Evolutionary conservation across 2,329 filamentous ascomycete species (phyloP).

Genomic region (Sarocladium oryzae): DNA sequence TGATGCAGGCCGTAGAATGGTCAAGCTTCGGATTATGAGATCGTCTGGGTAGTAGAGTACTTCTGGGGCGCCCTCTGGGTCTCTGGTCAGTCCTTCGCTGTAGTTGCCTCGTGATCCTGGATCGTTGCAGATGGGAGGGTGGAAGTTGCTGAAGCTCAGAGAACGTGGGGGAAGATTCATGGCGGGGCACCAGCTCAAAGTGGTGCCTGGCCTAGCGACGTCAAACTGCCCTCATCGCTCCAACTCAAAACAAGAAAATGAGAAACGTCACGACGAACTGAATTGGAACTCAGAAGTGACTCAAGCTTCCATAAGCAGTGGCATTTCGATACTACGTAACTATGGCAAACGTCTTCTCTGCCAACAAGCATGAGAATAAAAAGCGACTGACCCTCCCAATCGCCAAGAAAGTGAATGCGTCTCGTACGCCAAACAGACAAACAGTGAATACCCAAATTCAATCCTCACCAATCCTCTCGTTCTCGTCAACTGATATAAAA

Average conservation of each 20-base stretch:
- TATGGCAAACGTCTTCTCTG: background rate
- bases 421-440: background rate
- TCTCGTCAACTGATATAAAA: too few species aligned
- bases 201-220: background rate
- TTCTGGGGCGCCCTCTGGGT: too few species aligned
- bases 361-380: background rate
- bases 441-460: background rate
- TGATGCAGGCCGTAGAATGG: too few species aligned
- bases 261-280: background rate
- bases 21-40: too few species aligned
- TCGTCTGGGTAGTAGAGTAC: too few species aligned
- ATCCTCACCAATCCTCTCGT: background rate
- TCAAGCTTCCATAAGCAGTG: background rate
- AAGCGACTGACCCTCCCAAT: background rate
- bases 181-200: constrained; percentile 4
- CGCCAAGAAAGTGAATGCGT: background rate
- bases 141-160: background rate
- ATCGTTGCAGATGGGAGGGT: background rate
- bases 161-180: background rate
- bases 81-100: too few species aligned
- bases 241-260: background rate
- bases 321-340: constrained; percentile 7
- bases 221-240: background rate
- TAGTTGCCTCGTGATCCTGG: background rate
- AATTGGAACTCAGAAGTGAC: background rate